Conservation (phyloP, 176 grass and related monocot genomes). For the Dendrocalamus sinicus region DNA sequence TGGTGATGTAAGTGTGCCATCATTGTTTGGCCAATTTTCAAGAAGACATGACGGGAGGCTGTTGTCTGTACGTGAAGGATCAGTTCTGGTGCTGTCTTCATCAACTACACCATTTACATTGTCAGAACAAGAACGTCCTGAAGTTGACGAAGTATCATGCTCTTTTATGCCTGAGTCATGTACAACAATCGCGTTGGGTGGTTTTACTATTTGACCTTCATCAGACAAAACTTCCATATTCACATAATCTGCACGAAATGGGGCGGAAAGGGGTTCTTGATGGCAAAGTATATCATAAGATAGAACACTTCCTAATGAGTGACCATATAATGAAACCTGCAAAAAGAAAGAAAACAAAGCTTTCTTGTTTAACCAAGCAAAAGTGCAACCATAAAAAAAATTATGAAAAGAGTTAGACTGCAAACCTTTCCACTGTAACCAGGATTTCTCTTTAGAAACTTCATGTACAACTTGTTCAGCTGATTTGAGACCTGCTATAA, state of each 20-base stretch:
- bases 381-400: constrained; percentile 6
- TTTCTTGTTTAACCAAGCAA: constrained; percentile 8
- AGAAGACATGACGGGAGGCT: too few species aligned
- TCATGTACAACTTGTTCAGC: constrained; percentile 83
- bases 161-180: constrained; percentile 33
- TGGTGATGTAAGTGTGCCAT: too few species aligned
- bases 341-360: constrained; percentile 24
- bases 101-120: constrained; percentile 38
- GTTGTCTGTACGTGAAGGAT: too few species aligned
- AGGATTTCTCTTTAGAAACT: constrained; percentile 97
- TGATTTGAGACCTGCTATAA: constrained; percentile 88
- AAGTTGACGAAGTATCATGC: constrained; percentile 5
- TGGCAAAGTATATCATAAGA: constrained; percentile 99
- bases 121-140: constrained; percentile 29
- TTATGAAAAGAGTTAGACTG: background rate
- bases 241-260: constrained; percentile 62
- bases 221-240: constrained; percentile 52
- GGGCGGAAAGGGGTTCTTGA: constrained; percentile 70
- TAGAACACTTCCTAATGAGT: constrained; percentile 95
- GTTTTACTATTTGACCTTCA: constrained; percentile 45
- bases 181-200: constrained; percentile 17
- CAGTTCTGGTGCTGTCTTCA: constrained; percentile 31
- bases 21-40: too few species aligned
- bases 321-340: constrained; percentile 93
- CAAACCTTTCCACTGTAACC: constrained; percentile 91